phyloP scores from a whole-genome alignment of 148 eudicot genomes.

The Camellia granthamiana region DNA sequence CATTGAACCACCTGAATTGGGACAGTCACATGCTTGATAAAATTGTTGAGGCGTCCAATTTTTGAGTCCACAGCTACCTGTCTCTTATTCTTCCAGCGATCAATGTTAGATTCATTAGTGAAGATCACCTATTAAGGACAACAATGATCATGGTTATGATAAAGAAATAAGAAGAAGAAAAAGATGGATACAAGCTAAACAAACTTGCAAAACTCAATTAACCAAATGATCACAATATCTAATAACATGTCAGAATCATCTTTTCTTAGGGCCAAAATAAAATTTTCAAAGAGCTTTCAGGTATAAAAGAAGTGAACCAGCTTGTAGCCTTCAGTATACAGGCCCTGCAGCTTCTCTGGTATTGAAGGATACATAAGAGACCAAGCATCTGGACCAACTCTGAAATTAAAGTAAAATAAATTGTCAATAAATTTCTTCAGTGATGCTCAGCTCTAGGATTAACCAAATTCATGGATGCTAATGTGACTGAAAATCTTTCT shows the following conservation, averaged over 20 bases:
- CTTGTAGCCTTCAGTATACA: conserved; percentile 80
- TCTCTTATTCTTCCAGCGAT: conserved; percentile 91
- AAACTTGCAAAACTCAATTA: background rate
- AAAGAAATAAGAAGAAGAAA: background rate
- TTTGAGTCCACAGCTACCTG: conserved; percentile 93
- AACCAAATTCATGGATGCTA: background rate
- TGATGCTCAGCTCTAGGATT: background rate
- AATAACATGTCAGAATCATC: background rate
- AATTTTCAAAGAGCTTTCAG: background rate
- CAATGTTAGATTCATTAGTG: conserved; percentile 92
- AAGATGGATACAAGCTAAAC: background rate
- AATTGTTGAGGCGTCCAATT: conserved; percentile 73
- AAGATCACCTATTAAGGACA: conserved; percentile 60
- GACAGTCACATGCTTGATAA: conserved; percentile 65
- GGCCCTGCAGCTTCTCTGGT: conserved; percentile 78
- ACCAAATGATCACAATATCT: conserved; percentile 3
- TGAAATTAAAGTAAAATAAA: conserved; percentile 25
- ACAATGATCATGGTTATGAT: background rate
- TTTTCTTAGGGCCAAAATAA: background rate
- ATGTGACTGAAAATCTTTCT: background rate
- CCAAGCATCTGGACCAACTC: conserved; percentile 88
- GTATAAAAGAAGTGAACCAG: conserved; percentile 49
- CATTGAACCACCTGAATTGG: conserved; percentile 73
- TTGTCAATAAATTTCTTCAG: conserved; percentile 3
- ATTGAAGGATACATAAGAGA: conserved; percentile 89